Evolutionary conservation across 768 basidiomycete genomes (phyloP).

Genomic region (Termitomyces sp.): DNA sequence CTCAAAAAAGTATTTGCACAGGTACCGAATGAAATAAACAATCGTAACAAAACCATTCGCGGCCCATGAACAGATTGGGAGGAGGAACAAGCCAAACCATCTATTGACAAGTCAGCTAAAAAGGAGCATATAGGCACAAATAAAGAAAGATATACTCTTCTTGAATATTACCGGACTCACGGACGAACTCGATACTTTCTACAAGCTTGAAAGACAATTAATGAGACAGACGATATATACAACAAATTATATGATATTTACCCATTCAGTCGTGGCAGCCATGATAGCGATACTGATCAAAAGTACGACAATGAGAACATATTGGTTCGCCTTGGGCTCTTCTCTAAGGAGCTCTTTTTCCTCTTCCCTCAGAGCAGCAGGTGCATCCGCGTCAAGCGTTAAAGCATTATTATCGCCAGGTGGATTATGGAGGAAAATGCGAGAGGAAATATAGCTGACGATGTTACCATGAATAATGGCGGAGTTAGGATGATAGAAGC

Average conservation of each 20-base stretch:
- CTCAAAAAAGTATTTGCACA: slow-evolving; percentile 34
- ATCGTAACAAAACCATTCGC: slow-evolving; percentile 63
- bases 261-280: slow-evolving; percentile 70
- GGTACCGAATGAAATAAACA: slow-evolving; percentile 46
- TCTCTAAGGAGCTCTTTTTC: slow-evolving; percentile 25
- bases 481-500: background rate
- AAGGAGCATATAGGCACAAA: background rate
- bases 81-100: slow-evolving; percentile 70
- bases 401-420: slow-evolving; percentile 53
- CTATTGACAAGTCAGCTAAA: slow-evolving; percentile 22
- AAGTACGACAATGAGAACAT: slow-evolving; percentile 52
- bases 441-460: slow-evolving; percentile 56
- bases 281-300: slow-evolving; percentile 50
- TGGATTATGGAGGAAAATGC: slow-evolving; percentile 67
- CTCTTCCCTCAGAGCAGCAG: slow-evolving; percentile 36
- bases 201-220: slow-evolving; percentile 46
- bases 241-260: slow-evolving; percentile 20
- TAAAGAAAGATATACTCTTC: slow-evolving; percentile 37
- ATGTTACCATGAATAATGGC: background rate
- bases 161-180: slow-evolving; percentile 33
- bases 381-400: slow-evolving; percentile 35
- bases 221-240: slow-evolving; percentile 37
- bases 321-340: slow-evolving; percentile 60
- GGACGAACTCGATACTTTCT: slow-evolving; percentile 55
- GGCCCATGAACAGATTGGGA: slow-evolving; percentile 70